Evolutionary conservation across 176 grass and related monocot species (phyloP).

Genomic region (Oryza glumipatula): DNA sequence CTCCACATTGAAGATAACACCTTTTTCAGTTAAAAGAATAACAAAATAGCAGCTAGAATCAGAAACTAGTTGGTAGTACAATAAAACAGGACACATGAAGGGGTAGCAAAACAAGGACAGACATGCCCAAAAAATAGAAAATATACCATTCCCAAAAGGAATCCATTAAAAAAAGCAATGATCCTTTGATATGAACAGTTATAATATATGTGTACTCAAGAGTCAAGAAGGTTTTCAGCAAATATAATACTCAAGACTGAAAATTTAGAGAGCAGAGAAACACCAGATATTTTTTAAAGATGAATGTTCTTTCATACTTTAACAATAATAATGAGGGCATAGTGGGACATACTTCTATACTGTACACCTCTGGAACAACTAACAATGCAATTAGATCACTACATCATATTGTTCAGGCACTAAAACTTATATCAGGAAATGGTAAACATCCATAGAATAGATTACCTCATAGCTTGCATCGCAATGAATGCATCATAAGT

Average conservation of each 20-base stretch:
- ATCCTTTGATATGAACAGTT: constrained; percentile 10
- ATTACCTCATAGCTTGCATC: constrained; percentile 89
- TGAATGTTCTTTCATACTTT: constrained; percentile 2
- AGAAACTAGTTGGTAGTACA: constrained; percentile 28
- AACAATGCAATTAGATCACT: constrained; percentile 26
- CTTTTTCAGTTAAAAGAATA: constrained; percentile 47
- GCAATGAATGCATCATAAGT: constrained; percentile 77
- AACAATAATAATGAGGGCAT: constrained; percentile 12
- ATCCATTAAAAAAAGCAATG: not conserved
- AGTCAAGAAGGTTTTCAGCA: constrained; percentile 25
- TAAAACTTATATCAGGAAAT: constrained; percentile 3
- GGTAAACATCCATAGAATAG: constrained; percentile 2
- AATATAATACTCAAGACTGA: constrained; percentile 1
- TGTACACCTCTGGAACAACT: constrained; percentile 5
- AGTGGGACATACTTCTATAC: constrained; percentile 15
- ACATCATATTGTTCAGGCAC: constrained; percentile 30
- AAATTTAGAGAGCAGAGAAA: constrained; percentile 23
- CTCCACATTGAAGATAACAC: constrained; percentile 84
- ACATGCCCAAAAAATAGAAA: constrained; percentile 11
- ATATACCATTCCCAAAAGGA: constrained; percentile 5
- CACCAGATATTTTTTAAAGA: constrained; percentile 26
- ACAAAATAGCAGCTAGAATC: constrained; percentile 44
- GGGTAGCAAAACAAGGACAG: constrained; percentile 2
- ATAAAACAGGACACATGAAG: constrained; percentile 6
- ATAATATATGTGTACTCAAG: constrained; percentile 18